Conservation (phyloP, 148 eudicot species). For the Diospyros lotus region DNA sequence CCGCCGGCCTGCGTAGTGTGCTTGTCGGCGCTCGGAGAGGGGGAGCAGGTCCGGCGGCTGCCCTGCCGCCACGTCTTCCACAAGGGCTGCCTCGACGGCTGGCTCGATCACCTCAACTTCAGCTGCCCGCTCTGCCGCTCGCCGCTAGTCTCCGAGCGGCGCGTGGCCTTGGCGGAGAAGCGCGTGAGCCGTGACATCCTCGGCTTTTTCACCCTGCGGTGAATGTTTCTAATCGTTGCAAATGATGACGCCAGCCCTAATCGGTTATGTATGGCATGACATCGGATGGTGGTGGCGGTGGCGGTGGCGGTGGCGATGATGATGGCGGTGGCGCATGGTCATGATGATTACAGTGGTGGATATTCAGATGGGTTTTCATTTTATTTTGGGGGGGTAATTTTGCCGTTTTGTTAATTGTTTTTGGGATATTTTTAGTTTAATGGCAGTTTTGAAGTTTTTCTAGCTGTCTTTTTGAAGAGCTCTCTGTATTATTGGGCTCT, state of each 20-base stretch:
- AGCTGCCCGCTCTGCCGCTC: conserved; percentile 76
- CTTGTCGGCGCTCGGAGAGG: conserved; percentile 34
- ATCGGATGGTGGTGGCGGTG: no score
- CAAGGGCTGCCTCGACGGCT: conserved; percentile 62
- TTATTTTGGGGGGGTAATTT: background rate
- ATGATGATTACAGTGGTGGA: no score
- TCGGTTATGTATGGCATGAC: no score
- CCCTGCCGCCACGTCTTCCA: conserved; percentile 72
- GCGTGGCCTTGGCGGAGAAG: conserved; percentile 25
- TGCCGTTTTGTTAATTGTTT: no score
- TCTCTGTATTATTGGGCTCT: background rate
- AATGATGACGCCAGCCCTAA: no score
- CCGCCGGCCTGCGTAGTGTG: conserved; percentile 54
- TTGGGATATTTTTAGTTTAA: no score
- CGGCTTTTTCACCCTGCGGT: conserved; percentile 33
- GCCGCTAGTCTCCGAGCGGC: conserved; percentile 38
- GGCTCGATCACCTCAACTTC: conserved; percentile 60
- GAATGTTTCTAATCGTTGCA: background rate
- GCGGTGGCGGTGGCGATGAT: no score
- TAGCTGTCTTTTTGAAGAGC: background rate
- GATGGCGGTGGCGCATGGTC: no score
- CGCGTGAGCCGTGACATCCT: conserved; percentile 38
- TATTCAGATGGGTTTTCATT: no score
- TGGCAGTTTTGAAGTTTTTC: no score
- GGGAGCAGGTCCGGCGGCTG: conserved; percentile 53